phyloP scores from a whole-genome alignment of 768 basidiomycete species.

The Candolleomyces eurysporus region DNA sequence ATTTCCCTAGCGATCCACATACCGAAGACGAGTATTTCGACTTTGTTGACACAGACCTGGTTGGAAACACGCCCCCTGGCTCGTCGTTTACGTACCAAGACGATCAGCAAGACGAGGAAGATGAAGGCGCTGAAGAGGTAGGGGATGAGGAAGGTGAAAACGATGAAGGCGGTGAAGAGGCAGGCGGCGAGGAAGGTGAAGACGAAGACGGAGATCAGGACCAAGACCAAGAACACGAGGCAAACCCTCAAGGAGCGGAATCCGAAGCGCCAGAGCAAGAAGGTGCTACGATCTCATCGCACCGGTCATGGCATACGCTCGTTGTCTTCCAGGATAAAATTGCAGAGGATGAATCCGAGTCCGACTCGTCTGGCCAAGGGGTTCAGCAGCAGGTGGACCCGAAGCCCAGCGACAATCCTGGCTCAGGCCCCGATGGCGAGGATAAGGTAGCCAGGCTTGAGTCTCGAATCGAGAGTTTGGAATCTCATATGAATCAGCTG shows the following conservation, averaged over 20 bases:
- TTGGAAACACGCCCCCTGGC: too few relatives aligned
- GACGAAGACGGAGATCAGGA: neutral
- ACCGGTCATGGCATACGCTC: constrained; percentile 4
- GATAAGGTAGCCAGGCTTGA: neutral
- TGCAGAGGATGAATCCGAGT: neutral
- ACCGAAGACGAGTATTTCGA: neutral
- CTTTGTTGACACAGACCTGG: neutral
- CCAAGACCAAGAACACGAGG: neutral
- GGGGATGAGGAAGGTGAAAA: neutral
- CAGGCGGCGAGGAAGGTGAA: neutral
- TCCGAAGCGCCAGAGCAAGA: too few relatives aligned
- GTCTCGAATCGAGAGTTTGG: neutral
- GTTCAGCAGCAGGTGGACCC: neutral
- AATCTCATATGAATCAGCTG: neutral
- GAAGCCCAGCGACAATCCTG: neutral
- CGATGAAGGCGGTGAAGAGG: neutral
- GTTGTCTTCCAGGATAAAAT: neutral
- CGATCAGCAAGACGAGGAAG: neutral
- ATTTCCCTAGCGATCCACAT: neutral
- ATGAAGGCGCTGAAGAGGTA: neutral
- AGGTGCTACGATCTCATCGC: neutral
- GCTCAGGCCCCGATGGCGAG: neutral
- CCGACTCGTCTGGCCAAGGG: neutral
- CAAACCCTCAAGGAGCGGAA: neutral
- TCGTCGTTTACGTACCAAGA: neutral